A percentile compares a stretch with the other conserved stretches of the same genome.
Evolutionary conservation across 257 asterid genomes (phyloP).

Genomic region (Solanum ossicruentum): DNA sequence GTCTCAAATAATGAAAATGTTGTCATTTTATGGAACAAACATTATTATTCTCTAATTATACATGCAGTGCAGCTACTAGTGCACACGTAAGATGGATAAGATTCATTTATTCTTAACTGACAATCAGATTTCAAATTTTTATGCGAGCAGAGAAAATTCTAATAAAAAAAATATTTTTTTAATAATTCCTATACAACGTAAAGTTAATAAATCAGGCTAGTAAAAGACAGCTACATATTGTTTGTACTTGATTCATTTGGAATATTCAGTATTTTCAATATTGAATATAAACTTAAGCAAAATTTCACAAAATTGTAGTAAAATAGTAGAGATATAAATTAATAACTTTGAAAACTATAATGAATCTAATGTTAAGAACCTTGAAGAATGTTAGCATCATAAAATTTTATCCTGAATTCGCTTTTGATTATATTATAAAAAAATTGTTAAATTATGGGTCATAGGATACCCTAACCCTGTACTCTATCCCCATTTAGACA

Average conservation of each 20-base stretch:
- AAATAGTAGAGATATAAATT: too few relatives aligned
- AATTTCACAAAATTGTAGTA: not conserved
- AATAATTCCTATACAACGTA: not conserved
- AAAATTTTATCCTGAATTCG: not conserved
- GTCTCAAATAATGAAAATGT: not conserved
- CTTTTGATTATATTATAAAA: not conserved
- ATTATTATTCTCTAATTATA: not conserved
- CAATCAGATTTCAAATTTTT: not conserved
- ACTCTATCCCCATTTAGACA: not conserved
- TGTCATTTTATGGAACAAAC: not conserved
- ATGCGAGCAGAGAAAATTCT: not conserved
- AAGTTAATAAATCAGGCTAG: not conserved
- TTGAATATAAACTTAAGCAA: not conserved
- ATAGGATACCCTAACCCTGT: not conserved
- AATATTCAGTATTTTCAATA: not conserved
- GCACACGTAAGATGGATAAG: fast-evolving
- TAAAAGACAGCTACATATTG: not conserved
- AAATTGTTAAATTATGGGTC: not conserved
- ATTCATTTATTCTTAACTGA: not conserved
- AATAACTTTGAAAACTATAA: not conserved
- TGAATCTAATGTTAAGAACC: not conserved
- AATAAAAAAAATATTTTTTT: not conserved
- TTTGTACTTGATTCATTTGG: not conserved
- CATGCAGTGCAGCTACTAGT: too few relatives aligned
- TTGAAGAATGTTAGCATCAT: not conserved